Evolutionary conservation across 345 rosid genomes (phyloP), one percentile per base, ranked within the genome.

Genomic region (Brassica carinata): DNA sequence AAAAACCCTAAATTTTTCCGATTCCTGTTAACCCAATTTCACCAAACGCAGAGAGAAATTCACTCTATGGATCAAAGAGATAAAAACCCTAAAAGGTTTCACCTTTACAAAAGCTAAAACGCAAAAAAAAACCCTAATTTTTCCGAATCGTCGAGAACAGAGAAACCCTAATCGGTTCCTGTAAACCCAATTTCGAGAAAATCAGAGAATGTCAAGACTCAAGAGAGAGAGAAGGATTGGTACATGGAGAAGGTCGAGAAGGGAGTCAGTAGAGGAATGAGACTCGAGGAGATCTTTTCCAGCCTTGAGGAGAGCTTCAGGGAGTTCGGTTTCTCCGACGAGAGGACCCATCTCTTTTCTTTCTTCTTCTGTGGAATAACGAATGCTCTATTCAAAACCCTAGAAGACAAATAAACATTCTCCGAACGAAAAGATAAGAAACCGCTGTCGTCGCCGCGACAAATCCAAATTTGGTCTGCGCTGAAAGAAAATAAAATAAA

Each of bases 161-260:
- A 23, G 40, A 79, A 79, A 80, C 83, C 79, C 83, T 80, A 80
- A 80, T 62, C 26, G 58, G 11, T 15, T 69, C 65, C 79, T 64
- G 9, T 6, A 64, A 64, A 64, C 40, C 53, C 5, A 55, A 55
- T 55, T 55, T 17, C 62, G 7, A 17, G 26, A 55, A 55, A 67
- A 53, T 43, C 75, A 71, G n/a, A 66, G 64, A 65, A 7, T 57
- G 62, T 6, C 11, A 8, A 55, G 61, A 36, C 36, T 33, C 7
- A 2, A 53, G 15, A 48, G 57, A 48, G 15, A 53, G 59, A 15
- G 61, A 55, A 55, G 61, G 61, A 67, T 7, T 61, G 66, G 81
- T 88, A 93, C 98, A 85, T 90, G 85, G 69, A 93, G 93, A 71
- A 81, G 83, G 73, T 8, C 33, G 67, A 87, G 89, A 45, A 87